These are phyloP conservation scores for Boletus bicolor DNA, from an alignment of 768 basidiomycete species.

Conservation along the genomic window DNA sequence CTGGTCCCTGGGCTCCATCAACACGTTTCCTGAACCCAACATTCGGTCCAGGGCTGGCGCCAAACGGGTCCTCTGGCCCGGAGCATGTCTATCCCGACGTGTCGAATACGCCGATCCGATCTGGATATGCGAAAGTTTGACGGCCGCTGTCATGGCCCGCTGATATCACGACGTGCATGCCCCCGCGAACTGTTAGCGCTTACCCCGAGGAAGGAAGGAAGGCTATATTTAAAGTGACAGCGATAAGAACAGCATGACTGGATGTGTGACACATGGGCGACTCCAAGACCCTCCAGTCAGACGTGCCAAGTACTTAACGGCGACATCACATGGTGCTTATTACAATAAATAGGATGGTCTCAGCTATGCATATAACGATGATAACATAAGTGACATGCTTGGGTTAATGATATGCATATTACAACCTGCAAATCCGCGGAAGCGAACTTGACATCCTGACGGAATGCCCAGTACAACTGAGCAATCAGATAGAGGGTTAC, in stretches of 20 bases:
- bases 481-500: neutral
- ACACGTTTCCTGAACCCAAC: conserved; percentile 5
- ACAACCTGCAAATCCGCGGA: conserved; percentile 1
- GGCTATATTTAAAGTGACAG: neutral
- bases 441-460: neutral
- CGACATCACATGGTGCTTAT: neutral
- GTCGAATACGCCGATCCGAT: neutral
- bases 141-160: neutral
- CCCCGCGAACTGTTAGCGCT: neutral
- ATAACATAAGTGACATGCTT: conserved; percentile 10
- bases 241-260: neutral
- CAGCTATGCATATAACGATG: conserved; percentile 1
- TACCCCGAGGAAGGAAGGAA: neutral
- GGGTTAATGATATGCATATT: conserved; percentile 9
- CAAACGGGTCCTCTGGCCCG: neutral
- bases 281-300: neutral
- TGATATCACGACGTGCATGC: neutral
- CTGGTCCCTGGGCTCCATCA: neutral
- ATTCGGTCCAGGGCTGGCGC: neutral
- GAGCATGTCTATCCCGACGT: conserved; percentile 4
- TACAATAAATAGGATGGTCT: conserved; percentile 3
- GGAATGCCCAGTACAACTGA: neutral
- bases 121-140: neutral
- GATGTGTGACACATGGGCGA: neutral
- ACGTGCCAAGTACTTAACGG: neutral